Evolutionary conservation across 495 filamentous ascomycete species (phyloP).

Genomic region (Cladorrhinum samala): DNA sequence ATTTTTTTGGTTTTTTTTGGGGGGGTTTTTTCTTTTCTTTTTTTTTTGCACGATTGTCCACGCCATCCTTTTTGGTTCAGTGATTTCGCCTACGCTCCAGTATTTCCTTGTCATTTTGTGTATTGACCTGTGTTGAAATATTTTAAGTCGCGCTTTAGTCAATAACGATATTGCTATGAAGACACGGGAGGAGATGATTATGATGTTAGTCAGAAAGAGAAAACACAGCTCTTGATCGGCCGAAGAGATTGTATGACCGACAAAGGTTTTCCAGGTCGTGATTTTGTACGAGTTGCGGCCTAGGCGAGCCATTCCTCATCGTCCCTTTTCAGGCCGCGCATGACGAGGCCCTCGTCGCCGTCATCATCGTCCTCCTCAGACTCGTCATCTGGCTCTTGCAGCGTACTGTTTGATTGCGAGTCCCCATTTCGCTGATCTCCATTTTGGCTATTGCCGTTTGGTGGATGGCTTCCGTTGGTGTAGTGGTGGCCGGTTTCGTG

Average conservation of each 20-base stretch:
- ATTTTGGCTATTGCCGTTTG: not conserved
- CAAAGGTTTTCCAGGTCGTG: no score
- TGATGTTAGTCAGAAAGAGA: not conserved
- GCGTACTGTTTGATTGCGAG: slow-evolving; percentile 1
- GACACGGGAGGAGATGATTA: no score
- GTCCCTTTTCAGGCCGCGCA: slow-evolving; percentile 43
- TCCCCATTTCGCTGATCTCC: slow-evolving; percentile 1
- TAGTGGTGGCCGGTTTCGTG: slow-evolving; percentile 10
- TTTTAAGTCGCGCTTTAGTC: no score
- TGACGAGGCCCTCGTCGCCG: slow-evolving; percentile 42
- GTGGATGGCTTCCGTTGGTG: slow-evolving; percentile 5
- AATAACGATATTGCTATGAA: no score
- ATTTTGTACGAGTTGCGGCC: no score
- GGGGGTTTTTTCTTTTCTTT: no score
- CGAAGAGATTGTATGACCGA: no score
- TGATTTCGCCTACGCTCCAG: not conserved
- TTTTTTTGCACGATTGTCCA: no score
- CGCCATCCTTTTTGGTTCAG: not conserved
- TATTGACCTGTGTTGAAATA: not conserved
- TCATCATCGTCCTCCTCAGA: slow-evolving; percentile 31
- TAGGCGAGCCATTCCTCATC: slow-evolving; percentile 48
- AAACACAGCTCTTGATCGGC: no score
- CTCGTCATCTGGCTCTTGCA: slow-evolving; percentile 9
- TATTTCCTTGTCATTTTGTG: no score
- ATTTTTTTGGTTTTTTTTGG: no score